A percentile compares a stretch with the other conserved stretches of the same genome.
Conservation (phyloP, 495 filamentous ascomycete species). For the Trichocladium antarcticum region DNA sequence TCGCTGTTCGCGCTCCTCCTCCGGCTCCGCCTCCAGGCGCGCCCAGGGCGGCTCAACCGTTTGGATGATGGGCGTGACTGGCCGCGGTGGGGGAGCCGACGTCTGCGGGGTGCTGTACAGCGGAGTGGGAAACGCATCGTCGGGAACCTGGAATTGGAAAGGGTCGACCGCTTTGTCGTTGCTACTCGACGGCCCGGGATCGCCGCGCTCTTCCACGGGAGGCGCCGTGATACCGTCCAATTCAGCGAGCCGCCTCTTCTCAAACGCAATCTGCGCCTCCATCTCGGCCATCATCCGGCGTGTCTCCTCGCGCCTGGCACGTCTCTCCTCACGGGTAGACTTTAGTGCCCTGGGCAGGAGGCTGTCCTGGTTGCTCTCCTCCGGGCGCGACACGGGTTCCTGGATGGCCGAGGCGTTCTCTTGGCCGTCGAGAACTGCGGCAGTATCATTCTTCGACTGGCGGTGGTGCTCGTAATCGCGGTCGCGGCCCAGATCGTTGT, state of each 20-base stretch:
- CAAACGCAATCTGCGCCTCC: constrained; percentile 19
- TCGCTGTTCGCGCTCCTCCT: constrained; percentile 17
- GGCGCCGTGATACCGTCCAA: constrained; percentile 1
- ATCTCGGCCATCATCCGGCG: constrained; percentile 21
- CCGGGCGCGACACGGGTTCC: constrained; percentile 19
- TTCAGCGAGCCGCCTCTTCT: constrained; percentile 20
- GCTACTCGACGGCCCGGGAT: constrained; percentile 14
- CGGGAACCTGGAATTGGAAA: constrained; percentile 41
- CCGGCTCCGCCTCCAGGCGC: constrained; percentile 3
- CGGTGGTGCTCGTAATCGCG: constrained; percentile 16
- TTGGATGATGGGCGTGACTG: too few relatives aligned
- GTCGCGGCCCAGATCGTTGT: constrained; percentile 11
- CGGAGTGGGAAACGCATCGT: constrained; percentile 39
- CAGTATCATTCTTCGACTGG: constrained; percentile 14
- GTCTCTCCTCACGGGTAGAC: constrained; percentile 19
- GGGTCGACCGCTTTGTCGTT: constrained; percentile 30
- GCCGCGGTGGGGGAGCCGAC: constrained; percentile 30
- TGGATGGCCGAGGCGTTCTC: constrained; percentile 15
- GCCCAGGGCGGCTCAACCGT: constrained; percentile 34
- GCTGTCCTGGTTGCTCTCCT: constrained; percentile 29
- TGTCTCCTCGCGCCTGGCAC: constrained; percentile 18
- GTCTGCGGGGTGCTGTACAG: constrained; percentile 24
- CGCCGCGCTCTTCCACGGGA: not conserved
- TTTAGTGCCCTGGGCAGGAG: constrained; percentile 14
- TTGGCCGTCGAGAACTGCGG: constrained; percentile 21